Evolutionary conservation across 2,329 filamentous ascomycete species (phyloP).

Genomic region (Paraphoma chrysanthemicola): DNA sequence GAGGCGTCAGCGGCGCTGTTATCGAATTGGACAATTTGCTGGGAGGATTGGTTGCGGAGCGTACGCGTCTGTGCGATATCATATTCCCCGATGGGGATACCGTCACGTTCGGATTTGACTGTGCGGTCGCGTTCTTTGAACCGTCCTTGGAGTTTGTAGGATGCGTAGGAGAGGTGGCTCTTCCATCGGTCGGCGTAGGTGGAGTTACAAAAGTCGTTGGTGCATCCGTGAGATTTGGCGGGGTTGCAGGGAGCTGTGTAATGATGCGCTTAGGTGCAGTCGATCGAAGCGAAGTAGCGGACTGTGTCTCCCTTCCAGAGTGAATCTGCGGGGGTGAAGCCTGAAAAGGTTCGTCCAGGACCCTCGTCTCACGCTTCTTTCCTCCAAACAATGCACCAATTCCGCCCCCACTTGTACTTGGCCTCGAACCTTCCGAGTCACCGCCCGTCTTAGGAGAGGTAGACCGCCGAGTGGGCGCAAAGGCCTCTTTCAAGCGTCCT

Average conservation of each 20-base stretch:
- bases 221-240: conserved; percentile 50
- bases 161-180: conserved; percentile 42
- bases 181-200: conserved; percentile 65
- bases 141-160: conserved; percentile 31
- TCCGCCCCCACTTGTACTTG: conserved; percentile 49
- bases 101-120: conserved; percentile 59
- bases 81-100: conserved; percentile 72
- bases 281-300: conserved; percentile 31
- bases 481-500: conserved; percentile 74
- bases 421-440: conserved; percentile 48
- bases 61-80: conserved; percentile 73
- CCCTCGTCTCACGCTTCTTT: conserved; percentile 40
- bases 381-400: conserved; percentile 53
- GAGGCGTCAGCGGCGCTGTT: conserved; percentile 73
- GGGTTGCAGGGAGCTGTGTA: conserved; percentile 51
- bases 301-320: conserved; percentile 39
- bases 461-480: conserved; percentile 54
- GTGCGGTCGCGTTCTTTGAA: conserved; percentile 39
- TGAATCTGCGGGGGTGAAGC: conserved; percentile 42
- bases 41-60: conserved; percentile 66
- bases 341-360: conserved; percentile 36
- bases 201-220: conserved; percentile 69
- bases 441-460: conserved; percentile 37
- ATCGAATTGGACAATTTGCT: conserved; percentile 86
- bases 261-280: conserved; percentile 43